phyloP scores from a whole-genome alignment of 1,284 basidiomycete genomes.

The Puccinia sorghi region DNA sequence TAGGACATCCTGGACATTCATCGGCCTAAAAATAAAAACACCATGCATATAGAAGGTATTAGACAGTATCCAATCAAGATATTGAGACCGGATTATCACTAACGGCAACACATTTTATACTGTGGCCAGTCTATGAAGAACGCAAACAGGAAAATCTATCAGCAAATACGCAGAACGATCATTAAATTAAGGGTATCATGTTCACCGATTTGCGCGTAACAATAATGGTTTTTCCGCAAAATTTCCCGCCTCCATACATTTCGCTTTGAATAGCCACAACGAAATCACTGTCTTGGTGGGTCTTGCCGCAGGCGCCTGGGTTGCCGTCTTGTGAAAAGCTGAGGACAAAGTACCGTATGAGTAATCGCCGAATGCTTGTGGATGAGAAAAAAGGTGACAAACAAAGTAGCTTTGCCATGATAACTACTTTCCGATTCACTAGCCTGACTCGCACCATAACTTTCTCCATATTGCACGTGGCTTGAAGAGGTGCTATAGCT shows the following conservation, averaged over 20 bases:
- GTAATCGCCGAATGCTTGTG: neutral
- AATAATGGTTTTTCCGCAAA: constrained; percentile 28
- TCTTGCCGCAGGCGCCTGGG: constrained; percentile 33
- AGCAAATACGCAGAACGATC: neutral
- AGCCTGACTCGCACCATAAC: neutral
- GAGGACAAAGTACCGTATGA: neutral
- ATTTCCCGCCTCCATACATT: constrained; percentile 28
- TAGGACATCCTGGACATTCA: constrained; percentile 33
- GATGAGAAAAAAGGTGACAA: neutral
- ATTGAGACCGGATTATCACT: neutral
- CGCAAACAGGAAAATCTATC: too few species aligned
- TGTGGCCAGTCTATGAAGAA: constrained; percentile 25
- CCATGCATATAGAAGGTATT: neutral
- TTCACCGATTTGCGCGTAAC: constrained; percentile 32
- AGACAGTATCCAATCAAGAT: neutral
- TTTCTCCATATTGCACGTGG: neutral
- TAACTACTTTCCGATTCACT: neutral
- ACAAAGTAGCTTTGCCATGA: constrained; percentile 41
- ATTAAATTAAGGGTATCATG: neutral
- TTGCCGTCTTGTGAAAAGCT: constrained; percentile 39
- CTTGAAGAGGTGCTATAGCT: neutral
- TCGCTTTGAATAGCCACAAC: constrained; percentile 31
- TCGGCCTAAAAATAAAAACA: constrained; percentile 28
- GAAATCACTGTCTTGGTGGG: constrained; percentile 26
- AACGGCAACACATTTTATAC: constrained; percentile 24